Percentiles rank a stretch among this genome's conserved stretches.
Conservation (phyloP, 2,329 filamentous ascomycete genomes). For the Diaporthe vexans region DNA sequence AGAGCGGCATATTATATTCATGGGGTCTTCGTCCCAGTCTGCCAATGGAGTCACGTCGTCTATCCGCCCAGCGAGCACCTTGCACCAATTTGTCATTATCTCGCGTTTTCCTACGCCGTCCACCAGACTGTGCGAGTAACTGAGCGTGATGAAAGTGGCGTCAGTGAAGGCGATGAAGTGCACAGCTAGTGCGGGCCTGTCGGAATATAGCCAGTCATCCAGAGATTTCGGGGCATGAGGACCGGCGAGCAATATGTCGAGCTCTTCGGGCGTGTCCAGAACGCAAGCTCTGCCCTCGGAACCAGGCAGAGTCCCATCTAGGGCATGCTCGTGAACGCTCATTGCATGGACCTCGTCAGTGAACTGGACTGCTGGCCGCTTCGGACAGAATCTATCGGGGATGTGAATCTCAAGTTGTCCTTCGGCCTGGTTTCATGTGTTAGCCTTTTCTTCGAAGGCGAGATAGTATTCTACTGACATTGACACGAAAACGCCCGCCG, state of each 20-base stretch:
- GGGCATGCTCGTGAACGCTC: slow-evolving; percentile 56
- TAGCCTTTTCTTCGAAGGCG: background rate
- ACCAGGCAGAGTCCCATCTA: slow-evolving; percentile 54
- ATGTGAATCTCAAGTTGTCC: slow-evolving; percentile 52
- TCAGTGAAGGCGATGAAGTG: slow-evolving; percentile 64
- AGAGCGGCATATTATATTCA: slow-evolving; percentile 42
- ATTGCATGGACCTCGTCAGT: slow-evolving; percentile 53
- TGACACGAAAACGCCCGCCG: slow-evolving; percentile 57
- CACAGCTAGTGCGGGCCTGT: slow-evolving; percentile 61
- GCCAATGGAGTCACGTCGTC: slow-evolving; percentile 54
- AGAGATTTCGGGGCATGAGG: slow-evolving; percentile 49
- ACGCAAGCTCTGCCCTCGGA: slow-evolving; percentile 48
- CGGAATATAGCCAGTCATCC: slow-evolving; percentile 56
- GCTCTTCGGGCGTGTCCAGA: slow-evolving; percentile 46
- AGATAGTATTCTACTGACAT: background rate
- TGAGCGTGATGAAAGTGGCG: slow-evolving; percentile 62
- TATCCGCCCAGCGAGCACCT: slow-evolving; percentile 58
- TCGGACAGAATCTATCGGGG: slow-evolving; percentile 47
- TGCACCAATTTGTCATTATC: slow-evolving; percentile 61
- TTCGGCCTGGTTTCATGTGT: slow-evolving; percentile 30
- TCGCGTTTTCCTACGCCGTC: slow-evolving; percentile 60
- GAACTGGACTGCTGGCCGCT: slow-evolving; percentile 57
- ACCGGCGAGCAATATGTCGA: slow-evolving; percentile 46
- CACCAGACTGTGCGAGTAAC: slow-evolving; percentile 62
- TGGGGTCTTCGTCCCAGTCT: slow-evolving; percentile 53